Evolutionary conservation across 2,329 filamentous ascomycete genomes (phyloP).

Genomic region (Fusarium chlamydosporum): DNA sequence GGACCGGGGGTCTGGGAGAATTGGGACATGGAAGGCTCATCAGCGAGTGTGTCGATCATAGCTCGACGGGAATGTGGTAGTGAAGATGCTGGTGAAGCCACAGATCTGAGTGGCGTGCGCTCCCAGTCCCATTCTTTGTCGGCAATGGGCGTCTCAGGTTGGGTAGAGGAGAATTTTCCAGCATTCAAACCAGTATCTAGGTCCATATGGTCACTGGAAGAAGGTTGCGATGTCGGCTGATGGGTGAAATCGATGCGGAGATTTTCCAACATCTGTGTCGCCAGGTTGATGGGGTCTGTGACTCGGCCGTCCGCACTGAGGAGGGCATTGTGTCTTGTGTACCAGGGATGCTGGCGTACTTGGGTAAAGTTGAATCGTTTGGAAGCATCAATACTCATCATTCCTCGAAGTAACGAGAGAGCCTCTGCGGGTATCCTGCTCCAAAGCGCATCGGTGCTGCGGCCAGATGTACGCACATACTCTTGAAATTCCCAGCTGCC

Average conservation of each 20-base stretch:
- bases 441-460: slow-evolving; percentile 89
- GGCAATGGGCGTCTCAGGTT: slow-evolving; percentile 82
- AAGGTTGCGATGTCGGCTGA: slow-evolving; percentile 66
- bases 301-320: slow-evolving; percentile 81
- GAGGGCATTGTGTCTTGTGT: slow-evolving; percentile 84
- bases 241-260: slow-evolving; percentile 89
- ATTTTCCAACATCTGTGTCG: slow-evolving; percentile 94
- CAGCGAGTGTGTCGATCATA: slow-evolving; percentile 76
- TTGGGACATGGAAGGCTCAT: slow-evolving; percentile 89
- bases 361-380: slow-evolving; percentile 88
- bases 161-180: slow-evolving; percentile 79
- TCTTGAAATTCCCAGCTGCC: slow-evolving; percentile 93
- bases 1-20: slow-evolving; percentile 85
- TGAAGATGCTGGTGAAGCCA: slow-evolving; percentile 59
- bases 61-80: slow-evolving; percentile 56
- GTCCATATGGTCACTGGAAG: slow-evolving; percentile 73
- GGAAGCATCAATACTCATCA: slow-evolving; percentile 85
- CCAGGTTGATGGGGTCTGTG: slow-evolving; percentile 83
- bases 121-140: slow-evolving; percentile 92
- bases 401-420: slow-evolving; percentile 87
- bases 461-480: slow-evolving; percentile 84
- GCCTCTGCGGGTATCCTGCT: slow-evolving; percentile 79
- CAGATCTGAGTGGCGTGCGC: slow-evolving; percentile 72
- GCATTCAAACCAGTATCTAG: slow-evolving; percentile 68
- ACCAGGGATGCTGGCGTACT: slow-evolving; percentile 95